Base-by-base conservation (phyloP, 768 basidiomycete genomes). In the Pisolithus albus region DNA sequence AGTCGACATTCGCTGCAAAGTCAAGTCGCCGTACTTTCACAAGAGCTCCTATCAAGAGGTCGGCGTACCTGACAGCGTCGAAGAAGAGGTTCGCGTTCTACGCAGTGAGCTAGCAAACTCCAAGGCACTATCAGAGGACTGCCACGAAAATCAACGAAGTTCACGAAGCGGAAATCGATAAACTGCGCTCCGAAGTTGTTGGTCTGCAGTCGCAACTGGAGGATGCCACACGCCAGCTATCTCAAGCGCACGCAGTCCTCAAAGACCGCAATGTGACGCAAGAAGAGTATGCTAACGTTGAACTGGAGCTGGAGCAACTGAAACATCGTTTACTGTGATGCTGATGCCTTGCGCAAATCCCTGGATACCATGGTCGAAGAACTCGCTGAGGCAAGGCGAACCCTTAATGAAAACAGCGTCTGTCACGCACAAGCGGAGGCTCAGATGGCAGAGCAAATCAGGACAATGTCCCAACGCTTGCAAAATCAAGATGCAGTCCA, bases 281-380 rank as follows among this genome's bases (percentile, higher is more conserved):
- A 19, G 23, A 53, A 11, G 50, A 44, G 24, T 36, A 42, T 11
- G 42, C 38, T 39, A 8, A 38, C 39, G 21, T 49, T 32, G 34
- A 36, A 39, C 21, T 37, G 24, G 42, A 54, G 37, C 39, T 44
- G 15, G 43, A 43, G 15, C 47, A 50, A 44, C 46, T 56, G 19
- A 43, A 50, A 7, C 48, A 47, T 36, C 36, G 34, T 38, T 38
- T 55, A n/a, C n/a, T 46, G 62, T 47, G 61, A 68, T 34, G 61
- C 66, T 48, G 73, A 76, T 43, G 59, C 68, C 19, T 51, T 80
- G 21, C 70, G 70, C 46, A 57, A 59, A 16, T 74, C 62, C 37
- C 64, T 79, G n/a, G 59, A 64, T 8, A 63, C 70, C 28, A 67
- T 61, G 28, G 63, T 62, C 38, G 61, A 59, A 42, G 63, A 72